Conservation (phyloP, 305 asterid species). For the Euphrasia arctica region DNA sequence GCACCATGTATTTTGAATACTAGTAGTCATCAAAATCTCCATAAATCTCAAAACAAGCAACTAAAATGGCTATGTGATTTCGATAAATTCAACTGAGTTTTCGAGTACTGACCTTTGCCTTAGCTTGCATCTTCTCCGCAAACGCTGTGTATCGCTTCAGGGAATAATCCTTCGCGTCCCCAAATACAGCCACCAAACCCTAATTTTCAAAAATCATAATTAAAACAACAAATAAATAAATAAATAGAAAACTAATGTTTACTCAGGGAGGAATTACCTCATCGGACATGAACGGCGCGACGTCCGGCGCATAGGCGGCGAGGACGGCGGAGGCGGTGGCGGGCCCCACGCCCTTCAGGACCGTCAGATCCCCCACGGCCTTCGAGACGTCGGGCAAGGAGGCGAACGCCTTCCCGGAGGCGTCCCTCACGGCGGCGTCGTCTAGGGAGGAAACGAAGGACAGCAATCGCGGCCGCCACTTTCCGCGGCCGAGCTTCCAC, state of each 20-base stretch:
- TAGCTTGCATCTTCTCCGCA: slow-evolving; percentile 54
- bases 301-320: slow-evolving; percentile 72
- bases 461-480: slow-evolving; percentile 79
- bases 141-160: slow-evolving; percentile 63
- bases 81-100: background rate
- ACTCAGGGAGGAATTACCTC: background rate
- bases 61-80: no score
- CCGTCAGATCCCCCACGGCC: slow-evolving; percentile 60
- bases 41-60: no score
- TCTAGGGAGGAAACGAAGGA: slow-evolving; percentile 58
- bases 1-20: no score
- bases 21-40: no score
- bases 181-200: slow-evolving; percentile 70
- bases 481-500: slow-evolving; percentile 88
- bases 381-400: slow-evolving; percentile 57
- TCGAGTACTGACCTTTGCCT: slow-evolving; percentile 54
- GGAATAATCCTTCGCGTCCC: slow-evolving; percentile 69
- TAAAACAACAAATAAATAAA: background rate
- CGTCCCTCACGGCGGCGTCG: slow-evolving; percentile 54
- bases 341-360: slow-evolving; percentile 82
- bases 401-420: slow-evolving; percentile 63
- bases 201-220: slow-evolving; percentile 23
- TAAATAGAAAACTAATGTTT: background rate
- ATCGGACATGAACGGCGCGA: slow-evolving; percentile 88
- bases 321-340: slow-evolving; percentile 92